Evolutionary conservation across 1,139 yeast species (phyloP), one percentile per base, ranked within the genome.

Genomic region (Protomyces pachydermus): DNA sequence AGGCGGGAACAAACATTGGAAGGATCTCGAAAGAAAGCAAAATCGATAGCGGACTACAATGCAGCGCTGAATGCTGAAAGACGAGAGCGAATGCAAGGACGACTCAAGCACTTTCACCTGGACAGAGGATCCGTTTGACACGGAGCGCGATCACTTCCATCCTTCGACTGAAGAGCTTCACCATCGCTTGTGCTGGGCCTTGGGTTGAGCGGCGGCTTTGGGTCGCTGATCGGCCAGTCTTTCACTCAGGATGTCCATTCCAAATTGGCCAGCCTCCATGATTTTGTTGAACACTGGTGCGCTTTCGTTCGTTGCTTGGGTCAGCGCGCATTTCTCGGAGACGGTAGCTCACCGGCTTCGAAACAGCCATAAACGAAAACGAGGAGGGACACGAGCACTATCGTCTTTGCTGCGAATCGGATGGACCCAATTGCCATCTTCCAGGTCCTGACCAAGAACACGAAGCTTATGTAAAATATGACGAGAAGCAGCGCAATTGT

Each of bases 401-500:
- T 25, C 12, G 56, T 35, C 32, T 58, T 58, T 52, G 42, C 10
- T 14, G 62, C 38, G 42, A 58, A 42, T 35, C 42, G 42, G 25
- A 58, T 39, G 9, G 62, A 51, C 6, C 62, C 56, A 4, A 58
- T 52, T 8, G 62, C 54, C 52, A 58, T 23, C 1, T 52, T 14
- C 62, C 62, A 58, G 23, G 62, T 55, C 35, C 39, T 35, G 12
- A 58, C 52, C 5, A 58, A 42, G 35, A 58, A 51, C 9, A 45
- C 62, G 45, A 58, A 52, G 34, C 62, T 58, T 53, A 58, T 52
- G 42, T 58, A 58, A 8, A 58, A 42, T 16, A 58, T 45, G 8
- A 58, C 56, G 25, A 58, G 53, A 8, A 58, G 32, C 18, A 58
- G 23, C 4, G 62, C 62, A 28, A 58, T 50, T 25, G 56, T 39